A percentile compares a stretch with the other conserved stretches of the same genome.
These are phyloP conservation scores for Cyberlindnera subsufficiens DNA, from an alignment of 805 yeast species.

Conservation along the genomic window DNA sequence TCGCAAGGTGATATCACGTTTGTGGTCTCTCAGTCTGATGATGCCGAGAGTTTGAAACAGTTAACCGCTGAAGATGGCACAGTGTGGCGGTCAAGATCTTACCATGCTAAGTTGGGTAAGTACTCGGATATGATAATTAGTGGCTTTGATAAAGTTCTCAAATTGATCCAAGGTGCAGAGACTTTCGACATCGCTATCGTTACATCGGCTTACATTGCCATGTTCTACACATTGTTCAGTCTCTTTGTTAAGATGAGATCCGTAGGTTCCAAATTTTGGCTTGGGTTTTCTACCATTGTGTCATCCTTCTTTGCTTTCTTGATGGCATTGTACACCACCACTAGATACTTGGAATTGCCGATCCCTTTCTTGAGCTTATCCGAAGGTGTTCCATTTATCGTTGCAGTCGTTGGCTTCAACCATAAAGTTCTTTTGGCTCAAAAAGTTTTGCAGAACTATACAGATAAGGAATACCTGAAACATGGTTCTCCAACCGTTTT, in stretches of 20 bases:
- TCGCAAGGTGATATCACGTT: constrained; percentile 36
- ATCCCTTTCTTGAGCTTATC: constrained; percentile 71
- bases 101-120: constrained; percentile 47
- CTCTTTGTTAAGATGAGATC: constrained; percentile 70
- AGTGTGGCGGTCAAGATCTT: constrained; percentile 54
- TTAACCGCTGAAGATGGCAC: constrained; percentile 35
- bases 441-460: constrained; percentile 37
- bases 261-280: constrained; percentile 83
- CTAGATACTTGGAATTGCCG: constrained; percentile 47
- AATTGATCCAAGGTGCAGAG: constrained; percentile 65
- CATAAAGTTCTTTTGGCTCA: constrained; percentile 71
- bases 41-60: constrained; percentile 8
- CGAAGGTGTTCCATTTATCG: constrained; percentile 92
- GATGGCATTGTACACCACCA: constrained; percentile 64
- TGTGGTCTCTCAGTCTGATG: constrained; percentile 19
- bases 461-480: constrained; percentile 23
- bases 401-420: constrained; percentile 87
- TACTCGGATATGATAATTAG: constrained; percentile 46
- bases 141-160: constrained; percentile 34
- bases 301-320: constrained; percentile 81
- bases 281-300: constrained; percentile 71
- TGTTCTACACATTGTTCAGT: constrained; percentile 76
- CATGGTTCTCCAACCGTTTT: constrained; percentile 30
- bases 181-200: constrained; percentile 79
- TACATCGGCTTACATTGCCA: constrained; percentile 75